Evolutionary conservation across 2,329 filamentous ascomycete genomes (phyloP).

Genomic region (Aspergillus versicolor): DNA sequence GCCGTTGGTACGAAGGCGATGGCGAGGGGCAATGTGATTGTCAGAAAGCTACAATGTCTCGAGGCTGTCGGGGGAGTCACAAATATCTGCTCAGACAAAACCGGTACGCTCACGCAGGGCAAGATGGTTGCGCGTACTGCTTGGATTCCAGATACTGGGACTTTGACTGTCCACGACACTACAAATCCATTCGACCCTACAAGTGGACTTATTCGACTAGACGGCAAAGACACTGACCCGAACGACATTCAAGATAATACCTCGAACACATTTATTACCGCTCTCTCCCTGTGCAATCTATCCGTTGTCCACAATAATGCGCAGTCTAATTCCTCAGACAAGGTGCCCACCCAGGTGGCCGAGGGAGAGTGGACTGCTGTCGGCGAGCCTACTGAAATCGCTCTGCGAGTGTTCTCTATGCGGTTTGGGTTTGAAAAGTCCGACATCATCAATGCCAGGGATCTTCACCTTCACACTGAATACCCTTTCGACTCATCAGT

Average conservation of each 20-base stretch:
- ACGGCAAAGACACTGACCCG: conserved; percentile 30
- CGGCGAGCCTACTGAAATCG: conserved; percentile 67
- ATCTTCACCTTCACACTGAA: conserved; percentile 46
- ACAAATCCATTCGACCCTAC: conserved; percentile 58
- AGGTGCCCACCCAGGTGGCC: conserved; percentile 14
- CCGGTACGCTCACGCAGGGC: conserved; percentile 55
- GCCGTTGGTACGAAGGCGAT: conserved; percentile 56
- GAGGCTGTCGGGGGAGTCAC: conserved; percentile 59
- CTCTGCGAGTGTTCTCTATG: conserved; percentile 64
- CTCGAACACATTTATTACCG: conserved; percentile 53
- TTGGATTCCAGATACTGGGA: conserved; percentile 55
- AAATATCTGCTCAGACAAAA: conserved; percentile 60
- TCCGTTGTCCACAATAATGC: conserved; percentile 49
- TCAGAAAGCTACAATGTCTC: conserved; percentile 54
- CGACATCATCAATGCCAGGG: conserved; percentile 35
- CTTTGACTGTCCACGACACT: conserved; percentile 53
- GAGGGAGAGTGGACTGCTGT: conserved; percentile 54
- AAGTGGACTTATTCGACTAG: conserved; percentile 46
- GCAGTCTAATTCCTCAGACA: neutral
- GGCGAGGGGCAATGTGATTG: conserved; percentile 54
- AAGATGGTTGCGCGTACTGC: conserved; percentile 62
- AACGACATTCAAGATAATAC: conserved; percentile 30
- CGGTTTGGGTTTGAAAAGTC: conserved; percentile 56
- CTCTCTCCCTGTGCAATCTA: conserved; percentile 57
- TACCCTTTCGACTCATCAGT: conserved; percentile 71